Evolutionary conservation across 164 flowering plant genomes (phyloP).

Genomic region (Annona cherimola): DNA sequence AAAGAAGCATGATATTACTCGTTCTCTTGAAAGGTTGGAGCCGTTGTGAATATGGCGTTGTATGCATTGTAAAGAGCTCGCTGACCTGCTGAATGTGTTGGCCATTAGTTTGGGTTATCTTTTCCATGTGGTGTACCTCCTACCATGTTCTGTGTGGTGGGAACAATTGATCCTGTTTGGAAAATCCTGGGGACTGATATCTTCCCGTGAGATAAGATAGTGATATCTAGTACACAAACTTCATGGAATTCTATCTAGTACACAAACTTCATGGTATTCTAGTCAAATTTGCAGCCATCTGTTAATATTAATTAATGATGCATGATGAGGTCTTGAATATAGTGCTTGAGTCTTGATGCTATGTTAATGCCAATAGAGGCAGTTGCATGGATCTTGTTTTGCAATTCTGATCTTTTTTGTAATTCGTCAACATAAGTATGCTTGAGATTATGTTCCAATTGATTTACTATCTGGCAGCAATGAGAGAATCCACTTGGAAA

Average conservation of each 20-base stretch:
- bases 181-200: neutral
- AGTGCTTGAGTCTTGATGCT: too few relatives aligned
- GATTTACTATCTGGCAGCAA: neutral
- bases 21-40: too few relatives aligned
- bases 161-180: neutral
- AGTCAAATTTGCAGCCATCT: neutral
- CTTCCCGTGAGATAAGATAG: neutral
- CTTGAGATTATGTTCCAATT: neutral
- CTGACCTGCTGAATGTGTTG: neutral
- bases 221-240: neutral
- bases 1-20: too few relatives aligned
- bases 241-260: neutral
- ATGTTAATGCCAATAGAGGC: too few relatives aligned
- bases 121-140: neutral
- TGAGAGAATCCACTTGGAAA: neutral
- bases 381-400: too few relatives aligned
- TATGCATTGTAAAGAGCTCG: too few relatives aligned
- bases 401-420: neutral
- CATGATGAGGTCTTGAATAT: too few relatives aligned
- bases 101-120: neutral
- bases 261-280: neutral
- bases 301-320: too few relatives aligned
- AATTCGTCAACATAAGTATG: too few relatives aligned
- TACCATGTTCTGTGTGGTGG: neutral
- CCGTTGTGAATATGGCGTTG: too few relatives aligned